A percentile compares a stretch with the other conserved stretches of the same genome.
These are phyloP conservation scores for Mortierella claussenii DNA, from an alignment of 192 early-diverging fungal genomes.

Conservation along the genomic window DNA sequence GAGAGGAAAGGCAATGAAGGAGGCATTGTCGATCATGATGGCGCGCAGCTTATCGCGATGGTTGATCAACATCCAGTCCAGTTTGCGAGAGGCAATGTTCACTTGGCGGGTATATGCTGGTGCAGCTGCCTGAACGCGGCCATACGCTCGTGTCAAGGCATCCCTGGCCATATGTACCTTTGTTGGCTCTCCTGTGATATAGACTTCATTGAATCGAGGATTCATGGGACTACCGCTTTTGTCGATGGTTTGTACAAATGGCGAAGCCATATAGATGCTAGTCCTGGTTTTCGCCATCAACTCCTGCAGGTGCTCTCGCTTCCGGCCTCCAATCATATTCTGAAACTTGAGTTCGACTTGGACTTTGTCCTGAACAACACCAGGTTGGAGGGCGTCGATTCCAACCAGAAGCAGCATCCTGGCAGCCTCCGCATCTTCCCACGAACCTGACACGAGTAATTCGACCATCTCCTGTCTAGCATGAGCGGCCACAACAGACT, in stretches of 20 bases:
- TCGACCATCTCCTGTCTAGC: slow-evolving; percentile 47
- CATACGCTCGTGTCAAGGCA: slow-evolving; percentile 35
- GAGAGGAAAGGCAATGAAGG: slow-evolving; percentile 68
- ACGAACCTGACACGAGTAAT: slow-evolving; percentile 42
- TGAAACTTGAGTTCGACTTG: slow-evolving; percentile 64
- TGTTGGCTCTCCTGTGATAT: slow-evolving; percentile 57
- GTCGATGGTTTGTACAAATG: slow-evolving; percentile 56
- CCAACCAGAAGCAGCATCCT: slow-evolving; percentile 36
- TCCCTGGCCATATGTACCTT: slow-evolving; percentile 60
- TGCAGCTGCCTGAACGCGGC: slow-evolving; percentile 53
- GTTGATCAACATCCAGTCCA: slow-evolving; percentile 79
- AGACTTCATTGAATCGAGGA: slow-evolving; percentile 51
- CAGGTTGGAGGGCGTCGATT: slow-evolving; percentile 32
- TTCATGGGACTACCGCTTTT: slow-evolving; percentile 26
- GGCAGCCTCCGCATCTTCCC: slow-evolving; percentile 49
- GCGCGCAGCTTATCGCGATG: slow-evolving; percentile 62
- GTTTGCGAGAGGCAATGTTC: slow-evolving; percentile 67
- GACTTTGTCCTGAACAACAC: slow-evolving; percentile 26
- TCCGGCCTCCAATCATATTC: slow-evolving; percentile 75
- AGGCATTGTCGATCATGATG: slow-evolving; percentile 81
- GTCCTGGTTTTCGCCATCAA: slow-evolving; percentile 77
- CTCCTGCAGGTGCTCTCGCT: slow-evolving; percentile 63
- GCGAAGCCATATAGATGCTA: slow-evolving; percentile 79
- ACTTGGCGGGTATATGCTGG: slow-evolving; percentile 40
- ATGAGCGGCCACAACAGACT: slow-evolving; percentile 34